phyloP scores from a whole-genome alignment of 306 rosid species.

The Luffa acutangula region DNA sequence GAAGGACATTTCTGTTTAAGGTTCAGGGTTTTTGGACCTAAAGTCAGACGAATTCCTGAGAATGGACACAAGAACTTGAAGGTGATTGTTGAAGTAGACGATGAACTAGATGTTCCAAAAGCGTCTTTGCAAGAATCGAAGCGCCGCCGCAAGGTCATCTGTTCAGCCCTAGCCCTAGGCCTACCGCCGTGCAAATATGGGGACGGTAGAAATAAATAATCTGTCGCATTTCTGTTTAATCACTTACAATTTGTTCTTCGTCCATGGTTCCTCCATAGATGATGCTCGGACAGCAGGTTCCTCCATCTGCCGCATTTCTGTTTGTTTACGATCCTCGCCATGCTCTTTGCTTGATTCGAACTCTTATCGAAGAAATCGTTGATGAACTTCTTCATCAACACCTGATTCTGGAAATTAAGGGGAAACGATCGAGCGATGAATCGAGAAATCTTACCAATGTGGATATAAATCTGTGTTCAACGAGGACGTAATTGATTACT shows the following conservation, averaged over 20 bases:
- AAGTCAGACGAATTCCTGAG: no score
- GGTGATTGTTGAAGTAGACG: no score
- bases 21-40: no score
- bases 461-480: constrained; percentile 35
- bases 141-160: no score
- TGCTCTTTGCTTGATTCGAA: constrained; percentile 24
- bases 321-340: constrained; percentile 48
- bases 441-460: constrained; percentile 29
- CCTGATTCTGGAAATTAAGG: neutral
- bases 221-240: neutral
- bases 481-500: constrained; percentile 52
- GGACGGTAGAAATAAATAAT: neutral
- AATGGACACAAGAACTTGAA: no score
- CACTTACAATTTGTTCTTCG: constrained; percentile 46
- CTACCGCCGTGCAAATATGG: no score
- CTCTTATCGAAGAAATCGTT: constrained; percentile 48
- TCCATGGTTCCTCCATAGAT: constrained; percentile 58
- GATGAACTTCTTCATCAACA: constrained; percentile 27
- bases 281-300: constrained; percentile 37
- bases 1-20: no score
- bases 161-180: no score
- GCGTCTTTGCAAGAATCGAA: no score
- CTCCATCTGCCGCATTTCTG: constrained; percentile 21
- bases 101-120: no score
- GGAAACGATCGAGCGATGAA: neutral